Conservation (phyloP, 177 flowering plant genomes). For the Vitis hybrid region DNA sequence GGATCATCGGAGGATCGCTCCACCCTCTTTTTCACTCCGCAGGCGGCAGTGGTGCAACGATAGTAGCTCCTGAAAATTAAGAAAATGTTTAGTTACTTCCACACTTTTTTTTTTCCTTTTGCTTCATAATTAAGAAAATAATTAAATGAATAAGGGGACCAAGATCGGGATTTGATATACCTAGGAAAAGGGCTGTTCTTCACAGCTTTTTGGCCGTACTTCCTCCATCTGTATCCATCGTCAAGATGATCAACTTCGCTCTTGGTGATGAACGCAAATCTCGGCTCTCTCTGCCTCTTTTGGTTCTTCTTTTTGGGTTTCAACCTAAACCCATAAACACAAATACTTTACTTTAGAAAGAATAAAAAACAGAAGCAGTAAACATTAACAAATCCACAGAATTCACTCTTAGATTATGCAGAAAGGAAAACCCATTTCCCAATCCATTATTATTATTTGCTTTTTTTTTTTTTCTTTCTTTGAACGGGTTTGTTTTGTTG, state of each 20-base stretch:
- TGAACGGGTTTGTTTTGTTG: no score
- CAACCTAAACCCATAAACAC: constrained; percentile 33
- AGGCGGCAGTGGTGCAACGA: constrained; percentile 82
- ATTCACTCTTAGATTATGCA: not conserved
- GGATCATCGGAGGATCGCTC: constrained; percentile 80
- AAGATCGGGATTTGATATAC: constrained; percentile 25
- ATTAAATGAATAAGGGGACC: not conserved
- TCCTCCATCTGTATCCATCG: constrained; percentile 83
- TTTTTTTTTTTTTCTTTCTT: no score
- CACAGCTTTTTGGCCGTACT: constrained; percentile 91
- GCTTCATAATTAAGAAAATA: not conserved
- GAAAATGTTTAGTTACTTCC: not conserved
- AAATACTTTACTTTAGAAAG: not conserved
- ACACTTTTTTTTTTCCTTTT: not conserved
- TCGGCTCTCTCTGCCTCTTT: constrained; percentile 68
- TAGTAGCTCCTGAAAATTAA: constrained; percentile 75
- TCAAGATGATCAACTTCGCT: constrained; percentile 91
- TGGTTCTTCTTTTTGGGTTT: constrained; percentile 79
- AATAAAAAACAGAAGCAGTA: not conserved
- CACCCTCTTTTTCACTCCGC: constrained; percentile 92
- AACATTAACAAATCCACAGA: not conserved
- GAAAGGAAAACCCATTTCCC: not conserved
- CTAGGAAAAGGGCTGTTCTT: constrained; percentile 89
- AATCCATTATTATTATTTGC: not conserved
- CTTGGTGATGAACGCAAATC: constrained; percentile 98